Conservation (phyloP, 805 yeast species). For the Candida khao-thaluensis region DNA sequence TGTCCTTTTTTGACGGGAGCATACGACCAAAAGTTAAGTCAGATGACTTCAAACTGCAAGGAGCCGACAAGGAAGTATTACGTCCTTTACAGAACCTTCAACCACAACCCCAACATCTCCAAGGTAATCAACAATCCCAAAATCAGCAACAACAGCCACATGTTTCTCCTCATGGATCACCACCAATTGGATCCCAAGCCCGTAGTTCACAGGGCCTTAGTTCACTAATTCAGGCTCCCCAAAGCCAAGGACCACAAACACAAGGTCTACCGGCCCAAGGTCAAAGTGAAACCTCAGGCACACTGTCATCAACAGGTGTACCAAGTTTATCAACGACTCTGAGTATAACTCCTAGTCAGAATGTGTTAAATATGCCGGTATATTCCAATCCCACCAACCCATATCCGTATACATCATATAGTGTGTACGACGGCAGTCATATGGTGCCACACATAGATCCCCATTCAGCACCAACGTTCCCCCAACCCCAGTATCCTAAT, state of each 20-base stretch:
- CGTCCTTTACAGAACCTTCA: not conserved
- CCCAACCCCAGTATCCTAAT: too few relatives aligned
- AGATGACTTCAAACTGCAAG: not conserved
- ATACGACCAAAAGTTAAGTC: slow-evolving; percentile 2
- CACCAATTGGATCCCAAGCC: too few relatives aligned
- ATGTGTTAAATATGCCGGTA: slow-evolving; percentile 2
- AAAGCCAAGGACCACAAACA: too few relatives aligned
- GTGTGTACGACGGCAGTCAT: slow-evolving; percentile 4
- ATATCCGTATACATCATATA: slow-evolving; percentile 4
- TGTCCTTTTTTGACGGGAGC: not conserved
- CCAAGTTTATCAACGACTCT: not conserved
- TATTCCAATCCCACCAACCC: not conserved
- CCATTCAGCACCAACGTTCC: not conserved
- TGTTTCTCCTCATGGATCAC: too few relatives aligned
- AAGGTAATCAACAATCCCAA: too few relatives aligned
- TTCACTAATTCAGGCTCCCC: too few relatives aligned
- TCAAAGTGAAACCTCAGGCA: not conserved
- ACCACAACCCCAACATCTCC: too few relatives aligned
- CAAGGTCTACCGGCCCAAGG: too few relatives aligned
- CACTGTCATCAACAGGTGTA: not conserved
- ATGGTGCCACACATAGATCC: slow-evolving; percentile 1
- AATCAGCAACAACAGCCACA: too few relatives aligned
- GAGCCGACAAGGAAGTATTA: too few relatives aligned
- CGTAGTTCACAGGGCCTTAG: too few relatives aligned
- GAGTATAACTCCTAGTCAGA: not conserved